These are phyloP conservation scores for Jaapia argillacea DNA, from an alignment of 768 basidiomycete species.

Conservation along the genomic window DNA sequence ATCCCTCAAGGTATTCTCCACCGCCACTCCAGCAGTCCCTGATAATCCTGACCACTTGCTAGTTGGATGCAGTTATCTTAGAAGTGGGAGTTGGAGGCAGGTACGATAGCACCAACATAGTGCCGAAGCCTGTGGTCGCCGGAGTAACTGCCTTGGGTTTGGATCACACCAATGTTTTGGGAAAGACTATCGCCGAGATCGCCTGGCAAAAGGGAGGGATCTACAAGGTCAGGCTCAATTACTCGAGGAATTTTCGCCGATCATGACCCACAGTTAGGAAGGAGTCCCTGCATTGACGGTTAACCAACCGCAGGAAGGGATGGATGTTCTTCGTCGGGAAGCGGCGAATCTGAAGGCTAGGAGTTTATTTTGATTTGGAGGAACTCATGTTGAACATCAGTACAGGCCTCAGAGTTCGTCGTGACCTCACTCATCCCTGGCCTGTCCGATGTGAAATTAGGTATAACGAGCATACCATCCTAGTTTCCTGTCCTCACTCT, in stretches of 20 bases:
- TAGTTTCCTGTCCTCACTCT: conserved; percentile 5
- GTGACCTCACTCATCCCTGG: conserved; percentile 45
- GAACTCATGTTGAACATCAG: neutral
- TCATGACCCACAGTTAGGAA: conserved; percentile 28
- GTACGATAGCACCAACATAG: conserved; percentile 93
- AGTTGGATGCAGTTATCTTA: conserved; percentile 82
- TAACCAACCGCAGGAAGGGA: conserved; percentile 57
- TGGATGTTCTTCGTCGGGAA: conserved; percentile 55
- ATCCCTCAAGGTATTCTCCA: conserved; percentile 40
- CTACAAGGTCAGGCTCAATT: conserved; percentile 57
- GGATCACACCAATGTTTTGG: conserved; percentile 83
- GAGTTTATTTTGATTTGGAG: neutral
- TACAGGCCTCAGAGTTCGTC: conserved; percentile 58
- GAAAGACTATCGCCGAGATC: conserved; percentile 82
- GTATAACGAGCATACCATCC: conserved; percentile 23
- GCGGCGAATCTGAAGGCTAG: conserved; percentile 59
- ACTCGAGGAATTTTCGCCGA: no score
- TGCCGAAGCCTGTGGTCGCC: conserved; percentile 82
- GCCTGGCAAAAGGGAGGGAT: conserved; percentile 96
- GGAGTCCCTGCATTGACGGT: conserved; percentile 83
- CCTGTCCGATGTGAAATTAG: conserved; percentile 49
- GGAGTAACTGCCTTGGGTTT: conserved; percentile 87
- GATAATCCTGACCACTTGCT: neutral
- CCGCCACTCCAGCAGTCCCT: neutral
- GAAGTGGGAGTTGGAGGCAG: conserved; percentile 96